These are phyloP conservation scores for Saturnispora besseyi DNA, from an alignment of 805 yeast genomes.

Conservation along the genomic window DNA sequence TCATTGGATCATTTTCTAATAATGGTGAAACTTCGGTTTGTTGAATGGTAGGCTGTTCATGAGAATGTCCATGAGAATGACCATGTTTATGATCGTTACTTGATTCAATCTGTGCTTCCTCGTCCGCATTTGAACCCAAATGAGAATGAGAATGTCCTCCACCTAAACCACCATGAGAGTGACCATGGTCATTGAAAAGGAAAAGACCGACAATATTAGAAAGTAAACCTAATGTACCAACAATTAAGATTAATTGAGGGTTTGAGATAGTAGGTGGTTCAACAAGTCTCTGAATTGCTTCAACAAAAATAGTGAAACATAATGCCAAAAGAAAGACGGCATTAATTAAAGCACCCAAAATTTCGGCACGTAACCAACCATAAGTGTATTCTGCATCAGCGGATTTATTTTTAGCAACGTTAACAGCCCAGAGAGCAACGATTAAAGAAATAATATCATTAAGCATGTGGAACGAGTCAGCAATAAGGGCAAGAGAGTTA, in stretches of 20 bases:
- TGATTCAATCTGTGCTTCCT: conserved; percentile 8
- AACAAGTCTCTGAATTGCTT: conserved; percentile 83
- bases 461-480: conserved; percentile 96
- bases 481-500: conserved; percentile 88
- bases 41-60: conserved; percentile 1
- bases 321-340: conserved; percentile 89
- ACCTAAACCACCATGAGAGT: conserved; percentile 35
- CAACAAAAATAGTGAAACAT: conserved; percentile 85
- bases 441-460: conserved; percentile 85
- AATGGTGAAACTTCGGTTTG: conserved; percentile 8
- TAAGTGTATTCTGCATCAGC: conserved; percentile 89
- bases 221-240: conserved; percentile 73
- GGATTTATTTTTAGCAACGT: conserved; percentile 68
- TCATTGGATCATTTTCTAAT: conserved; percentile 7
- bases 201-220: conserved; percentile 80
- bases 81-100: conserved; percentile 2
- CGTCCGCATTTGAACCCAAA: conserved; percentile 3
- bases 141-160: conserved; percentile 19
- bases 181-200: conserved; percentile 83
- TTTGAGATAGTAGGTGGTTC: conserved; percentile 70
- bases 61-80: background rate
- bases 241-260: conserved; percentile 74
- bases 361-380: conserved; percentile 98
- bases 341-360: conserved; percentile 86
- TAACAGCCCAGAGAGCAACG: conserved; percentile 95